Conservation (phyloP, 495 filamentous ascomycete species). For the Lasiosphaeria ovina region DNA sequence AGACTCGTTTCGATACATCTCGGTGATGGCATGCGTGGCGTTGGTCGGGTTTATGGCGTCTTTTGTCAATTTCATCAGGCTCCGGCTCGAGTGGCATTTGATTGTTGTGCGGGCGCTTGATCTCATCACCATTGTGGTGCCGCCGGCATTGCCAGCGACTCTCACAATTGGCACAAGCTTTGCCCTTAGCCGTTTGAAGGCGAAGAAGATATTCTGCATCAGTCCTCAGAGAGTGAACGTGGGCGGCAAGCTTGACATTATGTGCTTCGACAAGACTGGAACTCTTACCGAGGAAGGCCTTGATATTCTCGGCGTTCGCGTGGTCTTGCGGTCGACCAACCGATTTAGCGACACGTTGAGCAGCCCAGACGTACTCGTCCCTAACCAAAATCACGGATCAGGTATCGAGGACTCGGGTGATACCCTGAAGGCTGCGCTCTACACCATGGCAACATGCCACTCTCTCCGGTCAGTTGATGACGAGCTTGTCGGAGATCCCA, state of each 20-base stretch:
- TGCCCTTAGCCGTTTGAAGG: constrained; percentile 79
- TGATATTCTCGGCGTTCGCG: constrained; percentile 85
- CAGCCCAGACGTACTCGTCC: constrained; percentile 51
- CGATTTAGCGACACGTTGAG: constrained; percentile 50
- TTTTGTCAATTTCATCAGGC: constrained; percentile 85
- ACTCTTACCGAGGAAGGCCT: constrained; percentile 96
- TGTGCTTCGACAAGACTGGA: constrained; percentile 99
- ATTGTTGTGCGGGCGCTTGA: constrained; percentile 92
- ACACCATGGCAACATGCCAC: constrained; percentile 98
- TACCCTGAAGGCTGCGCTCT: constrained; percentile 67
- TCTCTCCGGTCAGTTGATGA: constrained; percentile 82
- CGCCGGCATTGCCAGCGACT: constrained; percentile 94
- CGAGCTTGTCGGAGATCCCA: constrained; percentile 87
- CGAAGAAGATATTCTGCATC: constrained; percentile 92
- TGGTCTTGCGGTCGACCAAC: constrained; percentile 62
- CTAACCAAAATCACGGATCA: constrained; percentile 50
- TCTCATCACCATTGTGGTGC: constrained; percentile 96
- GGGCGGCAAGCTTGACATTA: constrained; percentile 88
- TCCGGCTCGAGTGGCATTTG: constrained; percentile 78
- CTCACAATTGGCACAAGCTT: constrained; percentile 96
- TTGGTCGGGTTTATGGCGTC: constrained; percentile 84
- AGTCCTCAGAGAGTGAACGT: constrained; percentile 96
- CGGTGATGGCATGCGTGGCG: constrained; percentile 92
- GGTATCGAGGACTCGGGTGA: constrained; percentile 59
- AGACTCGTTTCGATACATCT: constrained; percentile 97